Conservation (phyloP, 768 basidiomycete species). For the Suillus occidentalis region DNA sequence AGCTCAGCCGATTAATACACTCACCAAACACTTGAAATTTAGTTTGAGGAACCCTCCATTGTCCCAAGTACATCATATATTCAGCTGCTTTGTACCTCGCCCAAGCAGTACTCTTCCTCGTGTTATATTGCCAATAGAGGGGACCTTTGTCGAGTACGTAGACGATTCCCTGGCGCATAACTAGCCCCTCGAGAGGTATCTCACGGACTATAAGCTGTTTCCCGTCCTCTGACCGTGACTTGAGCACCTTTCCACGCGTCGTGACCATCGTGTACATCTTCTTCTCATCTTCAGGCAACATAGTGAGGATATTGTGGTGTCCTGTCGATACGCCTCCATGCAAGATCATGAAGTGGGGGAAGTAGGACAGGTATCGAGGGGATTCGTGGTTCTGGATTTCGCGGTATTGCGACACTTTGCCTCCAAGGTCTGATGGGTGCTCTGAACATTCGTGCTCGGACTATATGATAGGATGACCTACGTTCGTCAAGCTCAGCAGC, state of each 20-base stretch:
- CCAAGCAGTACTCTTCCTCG: constrained; percentile 51
- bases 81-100: constrained; percentile 64
- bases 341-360: constrained; percentile 45
- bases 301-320: constrained; percentile 48
- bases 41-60: constrained; percentile 40
- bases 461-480: constrained; percentile 27
- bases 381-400: constrained; percentile 64
- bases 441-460: not conserved
- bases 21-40: constrained; percentile 51
- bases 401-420: constrained; percentile 58
- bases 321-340: constrained; percentile 52
- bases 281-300: constrained; percentile 43
- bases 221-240: constrained; percentile 10
- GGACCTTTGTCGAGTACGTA: constrained; percentile 61
- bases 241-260: constrained; percentile 17
- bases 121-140: constrained; percentile 56
- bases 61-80: constrained; percentile 49
- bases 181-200: constrained; percentile 43
- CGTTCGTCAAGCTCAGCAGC: constrained; percentile 67
- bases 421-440: constrained; percentile 35
- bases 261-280: constrained; percentile 53
- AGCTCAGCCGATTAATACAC: constrained; percentile 12
- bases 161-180: constrained; percentile 53
- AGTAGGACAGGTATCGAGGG: constrained; percentile 48
- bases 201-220: constrained; percentile 46